Conservation (phyloP, 495 filamentous ascomycete species). For the Penicillium salamii region DNA sequence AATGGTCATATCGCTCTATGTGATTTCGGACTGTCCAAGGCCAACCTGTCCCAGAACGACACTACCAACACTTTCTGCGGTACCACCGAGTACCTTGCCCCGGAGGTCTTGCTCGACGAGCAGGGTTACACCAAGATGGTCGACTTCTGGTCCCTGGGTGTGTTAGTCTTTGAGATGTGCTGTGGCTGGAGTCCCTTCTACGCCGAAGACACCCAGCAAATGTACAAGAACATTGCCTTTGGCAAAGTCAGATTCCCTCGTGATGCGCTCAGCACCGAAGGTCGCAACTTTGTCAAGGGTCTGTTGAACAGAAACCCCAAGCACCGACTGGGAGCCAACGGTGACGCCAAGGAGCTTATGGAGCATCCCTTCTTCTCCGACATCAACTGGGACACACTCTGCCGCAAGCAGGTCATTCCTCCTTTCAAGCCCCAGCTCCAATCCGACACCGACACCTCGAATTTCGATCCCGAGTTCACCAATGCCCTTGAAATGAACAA, state of each 20-base stretch:
- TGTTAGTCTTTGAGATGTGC: constrained; percentile 99
- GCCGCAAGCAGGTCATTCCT: constrained; percentile 88
- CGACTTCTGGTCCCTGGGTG: constrained; percentile 97
- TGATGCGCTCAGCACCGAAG: constrained; percentile 89
- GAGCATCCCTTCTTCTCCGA: constrained; percentile 91
- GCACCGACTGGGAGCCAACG: constrained; percentile 85
- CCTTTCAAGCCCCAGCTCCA: constrained; percentile 98
- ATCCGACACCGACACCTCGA: constrained; percentile 91
- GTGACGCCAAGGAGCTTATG: constrained; percentile 94
- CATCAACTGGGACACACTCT: constrained; percentile 83
- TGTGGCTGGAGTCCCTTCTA: constrained; percentile 99
- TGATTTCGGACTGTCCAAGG: constrained; percentile 93
- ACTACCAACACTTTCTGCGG: constrained; percentile 99
- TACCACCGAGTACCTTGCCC: constrained; percentile 95
- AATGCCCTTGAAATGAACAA: constrained; percentile 70
- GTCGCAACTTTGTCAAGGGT: constrained; percentile 96
- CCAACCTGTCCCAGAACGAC: constrained; percentile 90
- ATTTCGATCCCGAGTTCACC: constrained; percentile 98
- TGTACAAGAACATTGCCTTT: constrained; percentile 99
- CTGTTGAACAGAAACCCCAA: constrained; percentile 95
- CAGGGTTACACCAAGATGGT: constrained; percentile 99
- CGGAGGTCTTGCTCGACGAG: constrained; percentile 92
- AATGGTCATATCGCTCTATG: constrained; percentile 84
- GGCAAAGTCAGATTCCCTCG: constrained; percentile 96
- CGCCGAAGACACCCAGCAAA: constrained; percentile 97